Percentiles rank a stretch among this genome's conserved stretches.
phyloP scores from a whole-genome alignment of 306 rosid species.

The Prunus mongolica region DNA sequence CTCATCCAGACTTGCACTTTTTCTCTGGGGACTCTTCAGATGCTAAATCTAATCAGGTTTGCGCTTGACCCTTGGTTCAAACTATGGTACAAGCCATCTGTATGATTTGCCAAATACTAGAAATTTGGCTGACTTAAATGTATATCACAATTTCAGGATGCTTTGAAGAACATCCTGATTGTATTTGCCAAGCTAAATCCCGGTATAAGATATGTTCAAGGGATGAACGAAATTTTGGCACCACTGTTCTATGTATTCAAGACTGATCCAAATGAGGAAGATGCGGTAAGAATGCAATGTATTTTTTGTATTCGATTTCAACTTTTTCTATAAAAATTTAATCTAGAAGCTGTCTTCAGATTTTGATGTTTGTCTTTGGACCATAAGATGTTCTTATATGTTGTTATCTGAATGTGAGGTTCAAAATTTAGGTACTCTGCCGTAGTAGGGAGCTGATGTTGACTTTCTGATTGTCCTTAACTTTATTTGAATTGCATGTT shows the following conservation, averaged over 20 bases:
- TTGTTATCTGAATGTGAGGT: background rate
- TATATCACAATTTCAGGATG: conserved; percentile 63
- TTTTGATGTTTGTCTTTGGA: background rate
- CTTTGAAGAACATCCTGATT: conserved; percentile 75
- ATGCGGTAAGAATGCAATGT: conserved; percentile 54
- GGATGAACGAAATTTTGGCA: conserved; percentile 97
- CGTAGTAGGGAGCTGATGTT: background rate
- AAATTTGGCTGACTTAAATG: conserved; percentile 15
- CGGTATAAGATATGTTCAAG: conserved; percentile 97
- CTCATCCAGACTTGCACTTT: conserved; percentile 97
- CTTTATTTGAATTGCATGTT: background rate
- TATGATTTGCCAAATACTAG: background rate
- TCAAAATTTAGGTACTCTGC: background rate
- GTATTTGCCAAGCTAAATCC: conserved; percentile 95
- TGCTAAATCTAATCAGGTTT: conserved; percentile 89
- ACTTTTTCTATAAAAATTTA: background rate
- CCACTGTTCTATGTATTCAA: conserved; percentile 84
- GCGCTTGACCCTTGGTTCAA: conserved; percentile 12
- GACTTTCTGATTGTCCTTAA: background rate
- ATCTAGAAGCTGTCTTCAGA: background rate
- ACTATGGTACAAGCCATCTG: conserved; percentile 8
- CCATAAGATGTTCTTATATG: background rate
- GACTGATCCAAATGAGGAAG: conserved; percentile 88
- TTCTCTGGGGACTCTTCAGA: conserved; percentile 83
- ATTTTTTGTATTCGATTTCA: background rate